Evolutionary conservation across 768 basidiomycete species (phyloP), one percentile per base, ranked within the genome.

Genomic region (Tulasnella sp.): DNA sequence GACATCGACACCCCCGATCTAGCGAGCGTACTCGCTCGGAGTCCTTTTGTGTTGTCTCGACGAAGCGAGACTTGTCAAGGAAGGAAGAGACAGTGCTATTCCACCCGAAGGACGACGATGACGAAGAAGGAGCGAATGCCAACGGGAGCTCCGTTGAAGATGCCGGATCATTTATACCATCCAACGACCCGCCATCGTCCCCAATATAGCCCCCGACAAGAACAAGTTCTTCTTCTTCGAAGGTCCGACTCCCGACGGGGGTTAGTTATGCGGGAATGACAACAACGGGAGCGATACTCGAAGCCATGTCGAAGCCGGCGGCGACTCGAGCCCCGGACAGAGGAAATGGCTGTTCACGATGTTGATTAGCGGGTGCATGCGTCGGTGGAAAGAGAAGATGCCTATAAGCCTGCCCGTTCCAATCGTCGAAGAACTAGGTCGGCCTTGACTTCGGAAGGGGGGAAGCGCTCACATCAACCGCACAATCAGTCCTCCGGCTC

Each of bases 1-100:
- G 92, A 93, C 83, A 91, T 91, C 45, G 94, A 95, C 80, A 90
- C 92, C 1, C 86, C 87, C 25, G 6, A 69, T 78, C 1, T 42
- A 69, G 8, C 77, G 78, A 36, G 74, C 78, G 29, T 78, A 78
- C 58, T 77, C 78, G 15, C 71, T 78, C 3, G 78, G 78, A 36
- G 71, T 78, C 19, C 45, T 78, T 12, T 22, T 74, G n/a, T 70
- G 79, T 39, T 78, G 78, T 37, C 49, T 78, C 6, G 78, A 78
- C 42, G 45, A 67, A 31, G 78, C 72, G 38, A 49, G 67, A 5
- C 58, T 78, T 72, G 15, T 77, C 78, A 36, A 72, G 22, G 77
- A 75, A 74, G 38, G 77, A 78, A 52, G 77, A 78, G 29, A 64
- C 67, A 15, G 75, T 68, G 17, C 75, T 76, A 6, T 76, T 40